Percentiles rank a stretch among this genome's conserved stretches.
phyloP scores from a whole-genome alignment of 1,284 basidiomycete species.

The Puccinia triticina region DNA sequence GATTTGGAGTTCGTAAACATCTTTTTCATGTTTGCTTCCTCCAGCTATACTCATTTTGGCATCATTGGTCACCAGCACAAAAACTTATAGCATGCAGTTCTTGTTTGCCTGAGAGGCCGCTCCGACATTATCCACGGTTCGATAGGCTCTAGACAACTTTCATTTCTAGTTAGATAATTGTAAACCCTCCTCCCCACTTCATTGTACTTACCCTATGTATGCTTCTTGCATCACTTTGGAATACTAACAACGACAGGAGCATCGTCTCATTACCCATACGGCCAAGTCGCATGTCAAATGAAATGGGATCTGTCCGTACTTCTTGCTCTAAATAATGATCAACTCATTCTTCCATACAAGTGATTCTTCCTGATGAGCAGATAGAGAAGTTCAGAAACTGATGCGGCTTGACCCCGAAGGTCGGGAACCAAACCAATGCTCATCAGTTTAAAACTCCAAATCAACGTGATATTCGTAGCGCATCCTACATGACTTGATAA shows the following conservation, averaged over 20 bases:
- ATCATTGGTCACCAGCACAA: conserved; percentile 7
- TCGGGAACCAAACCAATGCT: no score
- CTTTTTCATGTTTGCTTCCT: not conserved
- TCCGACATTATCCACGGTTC: not conserved
- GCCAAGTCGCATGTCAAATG: no score
- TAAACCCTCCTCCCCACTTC: not conserved
- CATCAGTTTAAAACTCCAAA: no score
- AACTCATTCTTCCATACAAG: no score
- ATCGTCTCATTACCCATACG: no score
- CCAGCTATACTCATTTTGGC: not conserved
- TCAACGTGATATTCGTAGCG: no score
- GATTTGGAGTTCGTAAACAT: conserved; percentile 40
- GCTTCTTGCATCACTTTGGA: not conserved
- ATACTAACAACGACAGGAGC: not conserved
- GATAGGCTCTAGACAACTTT: not conserved
- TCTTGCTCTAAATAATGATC: no score
- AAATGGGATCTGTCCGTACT: no score
- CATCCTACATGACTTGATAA: no score
- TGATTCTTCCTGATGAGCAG: no score
- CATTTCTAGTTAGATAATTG: not conserved
- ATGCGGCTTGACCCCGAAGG: no score
- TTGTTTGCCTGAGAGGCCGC: conserved; percentile 28
- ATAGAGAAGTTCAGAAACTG: no score
- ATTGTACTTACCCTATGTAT: not conserved
- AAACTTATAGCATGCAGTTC: conserved; percentile 51